A percentile compares a stretch with the other conserved stretches of the same genome.
Evolutionary conservation across 208 protist species (phyloP).

Genomic region (Wallacemonas sp.): DNA sequence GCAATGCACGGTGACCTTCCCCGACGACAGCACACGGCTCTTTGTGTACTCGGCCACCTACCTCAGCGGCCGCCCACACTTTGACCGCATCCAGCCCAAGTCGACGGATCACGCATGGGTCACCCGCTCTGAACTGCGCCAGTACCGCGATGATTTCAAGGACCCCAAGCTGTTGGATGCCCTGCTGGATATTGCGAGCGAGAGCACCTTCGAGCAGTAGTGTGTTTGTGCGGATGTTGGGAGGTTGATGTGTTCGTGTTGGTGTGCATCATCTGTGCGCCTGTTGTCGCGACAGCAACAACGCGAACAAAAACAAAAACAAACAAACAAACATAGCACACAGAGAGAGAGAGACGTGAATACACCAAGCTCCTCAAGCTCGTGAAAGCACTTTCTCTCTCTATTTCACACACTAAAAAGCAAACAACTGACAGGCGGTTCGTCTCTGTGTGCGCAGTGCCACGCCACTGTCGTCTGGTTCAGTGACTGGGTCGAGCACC

Average conservation of each 20-base stretch:
- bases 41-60: constrained; percentile 80
- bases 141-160: constrained; percentile 68
- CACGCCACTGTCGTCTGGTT: too few species aligned
- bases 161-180: constrained; percentile 53
- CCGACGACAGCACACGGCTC: constrained; percentile 42
- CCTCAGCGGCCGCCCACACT: constrained; percentile 68
- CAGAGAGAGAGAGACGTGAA: too few species aligned
- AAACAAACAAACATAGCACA: too few species aligned
- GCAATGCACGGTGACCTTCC: constrained; percentile 49
- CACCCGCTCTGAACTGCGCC: constrained; percentile 60
- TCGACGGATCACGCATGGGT: constrained; percentile 82
- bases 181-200: constrained; percentile 70
- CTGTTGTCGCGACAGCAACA: too few species aligned
- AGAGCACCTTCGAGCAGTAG: constrained; percentile 59
- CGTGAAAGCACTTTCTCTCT: too few species aligned
- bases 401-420: too few species aligned
- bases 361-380: too few species aligned
- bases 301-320: too few species aligned
- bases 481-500: too few species aligned
- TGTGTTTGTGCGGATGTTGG: background rate
- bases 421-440: too few species aligned
- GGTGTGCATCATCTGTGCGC: too few species aligned
- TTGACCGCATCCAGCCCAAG: constrained; percentile 49
- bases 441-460: too few species aligned
- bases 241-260: background rate